A percentile compares a stretch with the other conserved stretches of the same genome.
Conservation (phyloP, 768 basidiomycete genomes). For the Termitomyces sp. region DNA sequence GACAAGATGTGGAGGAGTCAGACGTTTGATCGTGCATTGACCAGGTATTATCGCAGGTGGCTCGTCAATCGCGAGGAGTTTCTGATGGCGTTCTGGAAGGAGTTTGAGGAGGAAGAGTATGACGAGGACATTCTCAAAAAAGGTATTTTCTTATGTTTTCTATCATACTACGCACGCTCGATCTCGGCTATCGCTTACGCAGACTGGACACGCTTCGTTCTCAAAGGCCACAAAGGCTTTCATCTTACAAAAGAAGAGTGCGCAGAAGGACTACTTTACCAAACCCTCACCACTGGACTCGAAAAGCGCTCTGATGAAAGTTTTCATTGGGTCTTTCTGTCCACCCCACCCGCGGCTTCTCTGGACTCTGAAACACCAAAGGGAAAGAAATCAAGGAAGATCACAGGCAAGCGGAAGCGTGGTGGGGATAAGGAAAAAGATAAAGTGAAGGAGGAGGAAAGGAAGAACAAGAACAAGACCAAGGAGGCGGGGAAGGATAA, state of each 20-base stretch:
- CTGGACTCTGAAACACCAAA: neutral
- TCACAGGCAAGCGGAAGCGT: neutral
- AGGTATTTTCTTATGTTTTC: conserved; percentile 13
- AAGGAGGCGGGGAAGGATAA: neutral
- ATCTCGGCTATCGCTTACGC: neutral
- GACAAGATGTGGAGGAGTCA: conserved; percentile 31
- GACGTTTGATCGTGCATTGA: conserved; percentile 36
- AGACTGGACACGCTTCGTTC: conserved; percentile 34
- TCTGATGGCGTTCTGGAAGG: conserved; percentile 30
- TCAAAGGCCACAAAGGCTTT: conserved; percentile 37
- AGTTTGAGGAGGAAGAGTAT: conserved; percentile 39
- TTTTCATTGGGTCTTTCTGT: neutral
- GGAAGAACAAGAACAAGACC: neutral
- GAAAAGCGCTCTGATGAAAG: neutral
- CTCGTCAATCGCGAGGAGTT: conserved; percentile 32
- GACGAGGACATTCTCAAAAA: conserved; percentile 30
- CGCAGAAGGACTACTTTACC: neutral
- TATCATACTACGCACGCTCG: neutral
- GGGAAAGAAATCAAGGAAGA: neutral
- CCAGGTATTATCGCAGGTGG: conserved; percentile 37
- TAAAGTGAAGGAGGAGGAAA: too few species aligned
- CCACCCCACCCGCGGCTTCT: neutral
- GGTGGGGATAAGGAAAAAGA: neutral
- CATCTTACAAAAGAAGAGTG: conserved; percentile 28
- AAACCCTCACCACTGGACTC: neutral